Evolutionary conservation across 2,329 filamentous ascomycete species (phyloP).

Genomic region (Venturia carpophila): DNA sequence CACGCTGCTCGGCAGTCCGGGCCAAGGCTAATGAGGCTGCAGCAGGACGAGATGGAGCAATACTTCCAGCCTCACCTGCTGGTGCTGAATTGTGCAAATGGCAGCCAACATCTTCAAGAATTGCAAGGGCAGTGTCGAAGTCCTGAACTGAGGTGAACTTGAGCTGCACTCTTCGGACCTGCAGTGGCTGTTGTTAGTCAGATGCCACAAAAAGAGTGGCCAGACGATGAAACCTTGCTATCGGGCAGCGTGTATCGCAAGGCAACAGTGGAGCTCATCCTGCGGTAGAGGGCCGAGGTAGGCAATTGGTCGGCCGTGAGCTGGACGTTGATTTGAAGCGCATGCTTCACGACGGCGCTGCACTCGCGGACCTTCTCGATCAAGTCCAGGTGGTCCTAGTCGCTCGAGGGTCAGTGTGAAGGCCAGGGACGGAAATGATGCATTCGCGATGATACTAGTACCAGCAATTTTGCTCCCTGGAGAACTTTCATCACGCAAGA

Average conservation of each 20-base stretch:
- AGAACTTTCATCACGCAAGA: constrained; percentile 33
- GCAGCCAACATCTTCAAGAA: constrained; percentile 30
- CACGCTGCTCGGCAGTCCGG: not conserved
- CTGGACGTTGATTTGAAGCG: constrained; percentile 25
- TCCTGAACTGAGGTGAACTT: constrained; percentile 35
- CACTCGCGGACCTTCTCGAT: constrained; percentile 24
- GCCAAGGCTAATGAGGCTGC: not conserved
- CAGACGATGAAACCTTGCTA: constrained; percentile 21
- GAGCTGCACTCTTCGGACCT: constrained; percentile 40
- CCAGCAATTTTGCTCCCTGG: constrained; percentile 26
- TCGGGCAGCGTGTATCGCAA: constrained; percentile 29
- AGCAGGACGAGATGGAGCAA: not conserved
- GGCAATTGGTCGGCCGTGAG: constrained; percentile 33
- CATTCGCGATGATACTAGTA: constrained; percentile 20
- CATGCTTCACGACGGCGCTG: constrained; percentile 19
- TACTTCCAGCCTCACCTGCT: constrained; percentile 14
- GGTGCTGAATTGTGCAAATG: constrained; percentile 23
- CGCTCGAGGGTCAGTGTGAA: not conserved
- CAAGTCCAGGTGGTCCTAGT: constrained; percentile 28
- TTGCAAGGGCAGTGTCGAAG: constrained; percentile 29
- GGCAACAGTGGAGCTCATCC: constrained; percentile 23
- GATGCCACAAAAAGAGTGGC: not conserved
- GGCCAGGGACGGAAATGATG: not conserved
- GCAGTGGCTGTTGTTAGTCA: not conserved
- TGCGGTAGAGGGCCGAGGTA: constrained; percentile 8